Base-by-base conservation (phyloP, 2,329 filamentous ascomycete species). In the Diplocarpon mali region DNA sequence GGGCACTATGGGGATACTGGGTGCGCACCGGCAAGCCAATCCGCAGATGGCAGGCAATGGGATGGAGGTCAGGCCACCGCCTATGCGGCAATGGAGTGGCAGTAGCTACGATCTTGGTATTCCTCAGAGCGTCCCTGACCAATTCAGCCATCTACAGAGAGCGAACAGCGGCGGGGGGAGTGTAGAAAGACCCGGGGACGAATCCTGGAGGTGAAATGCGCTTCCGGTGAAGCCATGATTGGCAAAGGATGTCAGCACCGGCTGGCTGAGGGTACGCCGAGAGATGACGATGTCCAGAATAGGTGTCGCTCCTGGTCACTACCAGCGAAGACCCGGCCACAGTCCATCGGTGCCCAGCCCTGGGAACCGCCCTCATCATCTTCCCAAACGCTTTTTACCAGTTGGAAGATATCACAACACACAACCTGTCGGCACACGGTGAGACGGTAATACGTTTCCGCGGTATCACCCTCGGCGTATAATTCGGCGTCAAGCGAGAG, bases 101-200 rank as follows among this genome's bases (percentile, higher is more conserved):
- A 53, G 52, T 10, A 53, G 38, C 16, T 56, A 47, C 45, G 51
- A 50, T 3, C 43, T 53, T 36, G 49, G 50, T 9, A 55, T 55
- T 8, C 57, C 58, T 14, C 48, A 57, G 30, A 59, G 55, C 46
- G 46, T 59, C 9, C 55, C 57, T 2, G 57, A 57, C 17, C 53
- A 55, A 32, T 53, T 43, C 35, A 42, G 50, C 35, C 48, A 53
- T 29, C 29, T 57, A 30, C 53, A 55, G 29, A 45, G 55, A 24
- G 43, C 50, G 20, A 52, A 47, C 29, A 55, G 52, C 40, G 48
- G 46, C 27, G 46, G 42, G 6, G 48, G 44, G 37, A 2, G 36
- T 48, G 46, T 35, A 31, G 24, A 45, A 41, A 24, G 34, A 34
- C 16, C 3, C 30, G 30, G 44, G 44, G 2, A 24, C 7, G 20